phyloP scores from a whole-genome alignment of 2,329 filamentous ascomycete species.

The Penicillium freii region DNA sequence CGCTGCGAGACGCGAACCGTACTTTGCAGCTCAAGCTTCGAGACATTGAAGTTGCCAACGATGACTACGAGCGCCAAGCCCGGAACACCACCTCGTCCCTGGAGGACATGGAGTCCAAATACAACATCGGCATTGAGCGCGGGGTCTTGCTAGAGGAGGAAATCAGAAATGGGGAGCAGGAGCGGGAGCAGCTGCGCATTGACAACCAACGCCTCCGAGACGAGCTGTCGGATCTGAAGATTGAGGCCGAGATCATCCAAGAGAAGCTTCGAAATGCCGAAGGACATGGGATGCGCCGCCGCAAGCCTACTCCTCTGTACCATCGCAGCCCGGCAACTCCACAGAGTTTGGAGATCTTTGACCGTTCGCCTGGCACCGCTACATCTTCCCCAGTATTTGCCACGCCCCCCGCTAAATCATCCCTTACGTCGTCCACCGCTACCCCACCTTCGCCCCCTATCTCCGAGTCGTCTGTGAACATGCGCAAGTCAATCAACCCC shows the following conservation, averaged over 20 bases:
- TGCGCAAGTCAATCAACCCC: slow-evolving; percentile 54
- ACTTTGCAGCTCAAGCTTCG: slow-evolving; percentile 78
- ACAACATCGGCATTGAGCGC: slow-evolving; percentile 89
- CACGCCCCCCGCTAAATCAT: slow-evolving; percentile 75
- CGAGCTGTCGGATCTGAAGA: slow-evolving; percentile 87
- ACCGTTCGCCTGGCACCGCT: slow-evolving; percentile 74
- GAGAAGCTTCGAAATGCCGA: slow-evolving; percentile 82
- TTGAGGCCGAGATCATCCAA: slow-evolving; percentile 90
- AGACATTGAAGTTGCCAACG: slow-evolving; percentile 96
- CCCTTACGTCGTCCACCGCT: slow-evolving; percentile 62
- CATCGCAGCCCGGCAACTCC: slow-evolving; percentile 50
- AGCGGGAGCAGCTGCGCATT: slow-evolving; percentile 83
- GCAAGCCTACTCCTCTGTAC: slow-evolving; percentile 52
- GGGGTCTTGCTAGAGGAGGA: slow-evolving; percentile 94
- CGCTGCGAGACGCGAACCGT: slow-evolving; percentile 78
- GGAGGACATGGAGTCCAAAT: slow-evolving; percentile 96
- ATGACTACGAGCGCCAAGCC: slow-evolving; percentile 95
- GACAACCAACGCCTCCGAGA: slow-evolving; percentile 86
- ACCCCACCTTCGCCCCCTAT: slow-evolving; percentile 93
- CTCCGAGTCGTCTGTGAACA: slow-evolving; percentile 73
- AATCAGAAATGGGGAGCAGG: slow-evolving; percentile 84
- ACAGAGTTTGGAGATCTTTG: slow-evolving; percentile 68
- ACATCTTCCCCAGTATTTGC: slow-evolving; percentile 86
- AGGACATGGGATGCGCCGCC: slow-evolving; percentile 50
- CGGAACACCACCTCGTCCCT: slow-evolving; percentile 93